phyloP scores from a whole-genome alignment of 495 filamentous ascomycete genomes.

The Neurospora intermedia region DNA sequence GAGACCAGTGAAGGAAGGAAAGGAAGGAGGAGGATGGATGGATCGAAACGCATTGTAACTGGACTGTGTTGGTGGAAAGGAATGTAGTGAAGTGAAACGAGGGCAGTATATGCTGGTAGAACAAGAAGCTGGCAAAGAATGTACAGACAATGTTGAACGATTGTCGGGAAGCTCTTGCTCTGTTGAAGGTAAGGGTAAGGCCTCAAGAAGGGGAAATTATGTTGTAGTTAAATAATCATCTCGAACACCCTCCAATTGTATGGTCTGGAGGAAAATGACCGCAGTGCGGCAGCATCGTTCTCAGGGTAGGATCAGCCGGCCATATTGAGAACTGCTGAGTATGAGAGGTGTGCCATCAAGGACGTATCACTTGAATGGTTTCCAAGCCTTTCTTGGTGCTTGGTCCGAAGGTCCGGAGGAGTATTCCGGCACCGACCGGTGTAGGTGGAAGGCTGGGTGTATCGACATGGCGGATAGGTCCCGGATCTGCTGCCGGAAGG shows the following conservation, averaged over 20 bases:
- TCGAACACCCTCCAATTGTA: neutral
- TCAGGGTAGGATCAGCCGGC: neutral
- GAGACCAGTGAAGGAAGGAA: conserved; percentile 9
- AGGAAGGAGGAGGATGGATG: conserved; percentile 3
- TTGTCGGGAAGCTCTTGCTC: neutral
- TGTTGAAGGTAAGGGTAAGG: neutral
- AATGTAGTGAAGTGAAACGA: neutral
- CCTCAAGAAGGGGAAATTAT: neutral
- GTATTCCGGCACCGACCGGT: neutral
- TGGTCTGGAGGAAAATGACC: neutral
- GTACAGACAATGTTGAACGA: neutral
- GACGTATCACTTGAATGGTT: neutral
- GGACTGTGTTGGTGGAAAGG: neutral
- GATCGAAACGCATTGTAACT: conserved; percentile 11
- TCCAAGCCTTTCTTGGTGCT: neutral
- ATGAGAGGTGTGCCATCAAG: neutral
- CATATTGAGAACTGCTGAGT: neutral
- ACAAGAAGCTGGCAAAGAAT: neutral
- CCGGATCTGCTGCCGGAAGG: neutral
- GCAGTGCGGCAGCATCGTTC: neutral
- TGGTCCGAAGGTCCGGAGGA: neutral
- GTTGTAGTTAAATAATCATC: neutral
- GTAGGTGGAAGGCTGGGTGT: neutral
- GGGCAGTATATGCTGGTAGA: neutral
- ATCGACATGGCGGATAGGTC: neutral